A percentile compares a stretch with the other conserved stretches of the same genome.
phyloP scores from a whole-genome alignment of 2,329 filamentous ascomycete species.

The Epichloe sibirici region DNA sequence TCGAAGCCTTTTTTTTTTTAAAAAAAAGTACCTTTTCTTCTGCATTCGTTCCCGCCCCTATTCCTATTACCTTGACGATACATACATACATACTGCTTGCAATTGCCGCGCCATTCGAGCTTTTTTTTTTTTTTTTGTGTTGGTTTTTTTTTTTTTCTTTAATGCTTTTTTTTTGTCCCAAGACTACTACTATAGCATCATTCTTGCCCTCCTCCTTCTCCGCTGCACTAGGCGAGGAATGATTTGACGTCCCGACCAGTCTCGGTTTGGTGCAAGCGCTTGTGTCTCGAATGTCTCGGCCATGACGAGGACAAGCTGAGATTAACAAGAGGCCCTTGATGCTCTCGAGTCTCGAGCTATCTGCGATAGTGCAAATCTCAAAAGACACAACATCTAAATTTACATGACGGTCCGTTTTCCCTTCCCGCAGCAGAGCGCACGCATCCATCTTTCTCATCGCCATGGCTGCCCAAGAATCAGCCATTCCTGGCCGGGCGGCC shows the following conservation, averaged over 20 bases:
- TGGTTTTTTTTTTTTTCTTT: no score
- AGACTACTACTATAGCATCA: neutral
- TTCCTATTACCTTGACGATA: no score
- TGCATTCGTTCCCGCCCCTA: neutral
- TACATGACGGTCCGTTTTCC: neutral
- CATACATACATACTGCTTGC: neutral
- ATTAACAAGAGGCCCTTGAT: neutral
- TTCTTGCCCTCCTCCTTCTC: neutral
- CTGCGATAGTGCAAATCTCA: neutral
- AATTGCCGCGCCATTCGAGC: neutral
- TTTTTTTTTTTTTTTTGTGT: neutral
- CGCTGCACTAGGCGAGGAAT: neutral
- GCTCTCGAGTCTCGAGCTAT: neutral
- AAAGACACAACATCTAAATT: neutral
- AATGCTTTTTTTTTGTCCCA: no score
- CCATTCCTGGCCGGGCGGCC: neutral
- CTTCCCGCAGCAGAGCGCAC: neutral
- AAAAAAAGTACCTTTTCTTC: neutral
- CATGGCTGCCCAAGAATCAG: neutral
- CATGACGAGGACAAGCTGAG: conserved; percentile 10
- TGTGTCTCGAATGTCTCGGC: conserved; percentile 10
- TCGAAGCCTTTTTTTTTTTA: neutral
- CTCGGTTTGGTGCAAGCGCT: conserved; percentile 4
- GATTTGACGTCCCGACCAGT: neutral
- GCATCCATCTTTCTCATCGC: neutral